Evolutionary conservation across 176 grass and related monocot genomes (phyloP).

Genomic region (Oryza glumipatula): DNA sequence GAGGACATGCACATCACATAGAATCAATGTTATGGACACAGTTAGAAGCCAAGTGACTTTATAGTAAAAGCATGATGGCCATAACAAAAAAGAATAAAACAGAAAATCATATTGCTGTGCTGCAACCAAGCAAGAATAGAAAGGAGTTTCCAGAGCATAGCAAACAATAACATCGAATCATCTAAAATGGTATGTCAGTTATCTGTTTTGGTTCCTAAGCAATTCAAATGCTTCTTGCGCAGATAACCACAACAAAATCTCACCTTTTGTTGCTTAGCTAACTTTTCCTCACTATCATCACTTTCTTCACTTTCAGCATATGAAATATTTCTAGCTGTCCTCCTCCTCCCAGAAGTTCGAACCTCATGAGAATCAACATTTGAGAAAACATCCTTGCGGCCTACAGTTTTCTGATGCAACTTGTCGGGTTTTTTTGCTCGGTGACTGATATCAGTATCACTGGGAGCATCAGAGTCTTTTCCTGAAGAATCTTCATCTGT

Average conservation of each 20-base stretch:
- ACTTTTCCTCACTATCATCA: slow-evolving; percentile 82
- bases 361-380: slow-evolving; percentile 56
- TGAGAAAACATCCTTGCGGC: slow-evolving; percentile 29
- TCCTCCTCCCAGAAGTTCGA: slow-evolving; percentile 87
- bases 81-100: slow-evolving; percentile 7
- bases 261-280: slow-evolving; percentile 84
- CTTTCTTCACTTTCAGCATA: slow-evolving; percentile 99
- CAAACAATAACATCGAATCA: neutral
- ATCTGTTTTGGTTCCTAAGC: neutral
- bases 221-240: slow-evolving; percentile 25
- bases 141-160: neutral
- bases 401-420: slow-evolving; percentile 54
- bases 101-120: slow-evolving; percentile 2
- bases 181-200: slow-evolving; percentile 9
- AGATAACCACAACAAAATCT: slow-evolving; percentile 22
- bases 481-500: slow-evolving; percentile 95
- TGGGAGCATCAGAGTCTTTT: slow-evolving; percentile 70
- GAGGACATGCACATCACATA: neutral
- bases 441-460: slow-evolving; percentile 51
- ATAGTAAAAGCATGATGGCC: neutral
- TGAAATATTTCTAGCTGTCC: slow-evolving; percentile 80
- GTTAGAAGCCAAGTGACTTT: neutral
- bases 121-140: neutral
- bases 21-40: slow-evolving; percentile 6
- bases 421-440: slow-evolving; percentile 56